These are phyloP conservation scores for Balakata baccata DNA, from an alignment of 345 rosid species.

Conservation along the genomic window DNA sequence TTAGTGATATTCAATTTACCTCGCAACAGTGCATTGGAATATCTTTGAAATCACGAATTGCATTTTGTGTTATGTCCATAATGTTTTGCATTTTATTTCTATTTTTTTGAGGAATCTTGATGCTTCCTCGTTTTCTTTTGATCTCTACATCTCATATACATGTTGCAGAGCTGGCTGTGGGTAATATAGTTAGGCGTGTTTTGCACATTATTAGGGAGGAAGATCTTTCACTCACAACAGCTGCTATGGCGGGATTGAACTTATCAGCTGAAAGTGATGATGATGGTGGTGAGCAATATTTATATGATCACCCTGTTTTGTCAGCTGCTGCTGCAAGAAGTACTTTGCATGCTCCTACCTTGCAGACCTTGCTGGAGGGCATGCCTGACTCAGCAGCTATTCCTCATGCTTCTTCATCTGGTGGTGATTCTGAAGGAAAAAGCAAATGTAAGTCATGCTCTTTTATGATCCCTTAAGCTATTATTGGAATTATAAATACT, in stretches of 20 bases:
- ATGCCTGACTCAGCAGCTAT: constrained; percentile 61
- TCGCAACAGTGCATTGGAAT: not conserved
- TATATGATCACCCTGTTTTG: constrained; percentile 54
- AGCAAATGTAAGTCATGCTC: constrained; percentile 58
- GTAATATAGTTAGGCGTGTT: constrained; percentile 90
- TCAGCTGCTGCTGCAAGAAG: constrained; percentile 97
- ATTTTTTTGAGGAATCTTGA: not conserved
- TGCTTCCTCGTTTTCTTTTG: not conserved
- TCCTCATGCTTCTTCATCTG: constrained; percentile 79
- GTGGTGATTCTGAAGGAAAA: constrained; percentile 98
- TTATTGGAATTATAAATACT: not conserved
- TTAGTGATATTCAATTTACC: not conserved
- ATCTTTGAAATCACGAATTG: not conserved
- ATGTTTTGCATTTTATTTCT: not conserved
- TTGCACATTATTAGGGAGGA: constrained; percentile 95
- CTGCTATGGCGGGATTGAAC: constrained; percentile 73
- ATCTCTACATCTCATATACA: constrained; percentile 6
- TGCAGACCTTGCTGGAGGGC: constrained; percentile 87
- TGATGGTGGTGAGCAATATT: constrained; percentile 49
- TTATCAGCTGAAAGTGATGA: constrained; percentile 74
- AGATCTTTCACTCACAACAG: constrained; percentile 73
- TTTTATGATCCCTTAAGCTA: constrained; percentile 5
- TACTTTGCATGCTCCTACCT: constrained; percentile 86
- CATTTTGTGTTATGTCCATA: not conserved
- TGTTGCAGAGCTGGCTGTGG: constrained; percentile 94